phyloP scores from a whole-genome alignment of 139 green algal species.

The Picochlorum sp. region DNA sequence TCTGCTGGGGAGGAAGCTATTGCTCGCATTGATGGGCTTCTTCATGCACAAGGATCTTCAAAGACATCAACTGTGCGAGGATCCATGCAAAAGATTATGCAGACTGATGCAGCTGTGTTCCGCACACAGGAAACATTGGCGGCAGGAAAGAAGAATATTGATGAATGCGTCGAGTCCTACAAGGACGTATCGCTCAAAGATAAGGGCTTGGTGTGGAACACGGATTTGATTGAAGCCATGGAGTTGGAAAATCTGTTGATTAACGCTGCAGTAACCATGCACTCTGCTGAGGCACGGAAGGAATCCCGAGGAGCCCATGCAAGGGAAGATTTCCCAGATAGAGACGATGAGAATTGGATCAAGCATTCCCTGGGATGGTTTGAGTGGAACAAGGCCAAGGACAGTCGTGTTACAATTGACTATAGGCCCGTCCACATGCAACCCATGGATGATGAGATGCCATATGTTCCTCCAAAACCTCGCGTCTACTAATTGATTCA shows the following conservation, averaged over 20 bases:
- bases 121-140: conserved; percentile 79
- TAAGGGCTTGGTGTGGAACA: conserved; percentile 83
- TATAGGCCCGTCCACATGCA: conserved; percentile 96
- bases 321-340: conserved; percentile 88
- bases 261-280: conserved; percentile 82
- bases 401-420: conserved; percentile 60
- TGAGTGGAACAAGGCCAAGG: conserved; percentile 24
- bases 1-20: conserved; percentile 69
- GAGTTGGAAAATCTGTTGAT: conserved; percentile 98
- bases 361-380: conserved; percentile 94
- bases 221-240: conserved; percentile 90
- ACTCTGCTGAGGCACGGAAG: conserved; percentile 62
- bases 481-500: conserved; percentile 73
- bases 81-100: conserved; percentile 84
- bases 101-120: conserved; percentile 95
- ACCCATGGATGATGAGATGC: conserved; percentile 92
- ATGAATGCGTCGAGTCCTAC: conserved; percentile 70
- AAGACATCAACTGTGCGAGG: conserved; percentile 66
- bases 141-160: conserved; percentile 77
- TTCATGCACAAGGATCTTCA: conserved; percentile 68
- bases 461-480: conserved; percentile 82
- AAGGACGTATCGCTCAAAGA: conserved; percentile 36
- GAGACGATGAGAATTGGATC: conserved; percentile 93
- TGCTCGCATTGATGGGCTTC: conserved; percentile 76
- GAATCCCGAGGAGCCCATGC: conserved; percentile 92